Evolutionary conservation across 2,329 filamentous ascomycete species (phyloP).

Genomic region (Tolypocladium guangdongense): DNA sequence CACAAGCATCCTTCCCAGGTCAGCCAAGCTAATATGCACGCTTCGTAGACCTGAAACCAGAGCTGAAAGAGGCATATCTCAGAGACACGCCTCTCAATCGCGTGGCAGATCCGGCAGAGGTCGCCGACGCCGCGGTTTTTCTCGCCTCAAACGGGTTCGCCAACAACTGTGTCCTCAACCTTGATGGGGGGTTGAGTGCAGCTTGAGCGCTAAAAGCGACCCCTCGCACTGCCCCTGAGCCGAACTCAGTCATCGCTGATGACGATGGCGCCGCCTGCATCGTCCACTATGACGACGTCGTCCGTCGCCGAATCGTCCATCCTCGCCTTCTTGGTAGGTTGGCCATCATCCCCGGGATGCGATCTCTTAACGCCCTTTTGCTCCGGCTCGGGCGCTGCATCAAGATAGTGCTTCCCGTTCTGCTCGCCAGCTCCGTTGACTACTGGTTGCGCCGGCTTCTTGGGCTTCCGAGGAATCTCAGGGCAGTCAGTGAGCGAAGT

Average conservation of each 20-base stretch:
- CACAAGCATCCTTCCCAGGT: background rate
- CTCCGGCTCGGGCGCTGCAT: slow-evolving; percentile 19
- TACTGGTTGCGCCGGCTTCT: slow-evolving; percentile 23
- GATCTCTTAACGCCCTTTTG: slow-evolving; percentile 34
- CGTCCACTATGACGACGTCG: slow-evolving; percentile 39
- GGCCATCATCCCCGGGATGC: slow-evolving; percentile 29
- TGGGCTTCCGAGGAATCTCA: slow-evolving; percentile 43
- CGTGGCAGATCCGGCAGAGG: slow-evolving; percentile 57
- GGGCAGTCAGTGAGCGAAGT: slow-evolving; percentile 30
- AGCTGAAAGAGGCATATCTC: slow-evolving; percentile 26
- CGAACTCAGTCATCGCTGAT: slow-evolving; percentile 49
- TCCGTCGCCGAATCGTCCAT: slow-evolving; percentile 19
- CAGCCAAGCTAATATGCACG: slow-evolving; percentile 28
- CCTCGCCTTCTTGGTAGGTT: slow-evolving; percentile 39
- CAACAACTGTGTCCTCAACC: slow-evolving; percentile 76
- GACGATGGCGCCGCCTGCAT: slow-evolving; percentile 50
- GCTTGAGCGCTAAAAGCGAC: slow-evolving; percentile 24
- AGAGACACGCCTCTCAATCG: slow-evolving; percentile 51
- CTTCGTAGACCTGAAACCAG: slow-evolving; percentile 23
- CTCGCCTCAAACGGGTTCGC: slow-evolving; percentile 69
- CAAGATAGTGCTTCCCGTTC: slow-evolving; percentile 29
- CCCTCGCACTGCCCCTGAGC: background rate
- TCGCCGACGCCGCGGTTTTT: slow-evolving; percentile 75
- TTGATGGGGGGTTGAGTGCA: slow-evolving; percentile 76
- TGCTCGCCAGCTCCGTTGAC: slow-evolving; percentile 27